Evolutionary conservation across 2,329 filamentous ascomycete genomes (phyloP).

Genomic region (Claviceps arundinis): DNA sequence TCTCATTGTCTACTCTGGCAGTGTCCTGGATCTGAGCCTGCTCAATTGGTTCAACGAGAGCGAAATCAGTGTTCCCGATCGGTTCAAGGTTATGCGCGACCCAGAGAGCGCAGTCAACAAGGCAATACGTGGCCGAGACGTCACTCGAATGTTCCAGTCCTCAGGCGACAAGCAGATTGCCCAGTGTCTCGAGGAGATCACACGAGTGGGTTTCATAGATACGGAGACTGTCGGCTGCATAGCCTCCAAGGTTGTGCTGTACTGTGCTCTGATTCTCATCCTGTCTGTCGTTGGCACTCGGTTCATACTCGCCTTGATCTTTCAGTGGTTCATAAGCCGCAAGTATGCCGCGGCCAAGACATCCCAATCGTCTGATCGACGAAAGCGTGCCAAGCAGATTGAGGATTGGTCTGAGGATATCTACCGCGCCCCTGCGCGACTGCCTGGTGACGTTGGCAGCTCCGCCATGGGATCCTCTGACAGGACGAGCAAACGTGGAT

Average conservation of each 20-base stretch:
- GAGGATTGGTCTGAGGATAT: conserved; percentile 98
- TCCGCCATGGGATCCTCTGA: conserved; percentile 52
- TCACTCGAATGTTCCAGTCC: conserved; percentile 77
- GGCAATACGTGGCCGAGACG: conserved; percentile 67
- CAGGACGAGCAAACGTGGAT: conserved; percentile 65
- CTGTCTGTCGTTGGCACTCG: conserved; percentile 75
- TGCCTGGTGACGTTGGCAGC: conserved; percentile 61
- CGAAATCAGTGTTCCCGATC: conserved; percentile 60
- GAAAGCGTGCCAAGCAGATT: conserved; percentile 82
- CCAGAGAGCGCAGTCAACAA: conserved; percentile 45
- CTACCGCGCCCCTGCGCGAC: conserved; percentile 74
- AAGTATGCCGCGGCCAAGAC: conserved; percentile 78
- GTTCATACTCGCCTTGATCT: conserved; percentile 77
- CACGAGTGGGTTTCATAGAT: conserved; percentile 91
- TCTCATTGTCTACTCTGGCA: conserved; percentile 85
- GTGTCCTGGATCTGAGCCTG: conserved; percentile 80
- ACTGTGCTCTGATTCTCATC: conserved; percentile 85
- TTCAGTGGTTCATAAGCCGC: conserved; percentile 91
- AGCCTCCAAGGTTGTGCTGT: conserved; percentile 91
- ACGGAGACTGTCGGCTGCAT: conserved; percentile 96
- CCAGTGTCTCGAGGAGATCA: conserved; percentile 80
- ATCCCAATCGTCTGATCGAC: conserved; percentile 65
- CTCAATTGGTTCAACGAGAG: conserved; percentile 79
- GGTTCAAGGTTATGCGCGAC: conserved; percentile 69
- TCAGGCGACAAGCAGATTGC: conserved; percentile 67